Conservation (phyloP, 805 yeast genomes). For the Saturnispora bothae region DNA sequence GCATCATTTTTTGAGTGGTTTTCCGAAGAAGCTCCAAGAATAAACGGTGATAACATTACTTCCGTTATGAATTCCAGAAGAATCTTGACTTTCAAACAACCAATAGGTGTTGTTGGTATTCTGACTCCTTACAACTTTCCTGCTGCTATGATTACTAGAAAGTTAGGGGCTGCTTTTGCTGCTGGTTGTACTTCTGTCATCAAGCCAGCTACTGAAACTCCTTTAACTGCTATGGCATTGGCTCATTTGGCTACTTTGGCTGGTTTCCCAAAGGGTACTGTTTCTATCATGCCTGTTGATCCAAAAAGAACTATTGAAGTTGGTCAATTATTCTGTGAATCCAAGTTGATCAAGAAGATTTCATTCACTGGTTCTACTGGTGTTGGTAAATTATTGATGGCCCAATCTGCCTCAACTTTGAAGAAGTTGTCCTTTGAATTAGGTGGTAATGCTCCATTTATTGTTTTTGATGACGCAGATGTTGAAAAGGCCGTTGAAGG, state of each 20-base stretch:
- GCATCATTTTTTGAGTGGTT: constrained; percentile 49
- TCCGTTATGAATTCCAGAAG: constrained; percentile 47
- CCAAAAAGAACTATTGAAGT: constrained; percentile 58
- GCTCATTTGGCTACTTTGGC: constrained; percentile 45
- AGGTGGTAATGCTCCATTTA: constrained; percentile 94
- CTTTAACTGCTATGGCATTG: constrained; percentile 50
- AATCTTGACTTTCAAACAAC: constrained; percentile 55
- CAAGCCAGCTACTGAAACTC: constrained; percentile 58
- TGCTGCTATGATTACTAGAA: constrained; percentile 57
- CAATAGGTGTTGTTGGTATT: constrained; percentile 62
- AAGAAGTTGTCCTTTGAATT: constrained; percentile 89
- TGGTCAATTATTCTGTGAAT: constrained; percentile 46
- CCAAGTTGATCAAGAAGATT: constrained; percentile 52
- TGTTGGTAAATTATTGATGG: constrained; percentile 72
- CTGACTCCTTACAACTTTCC: constrained; percentile 70
- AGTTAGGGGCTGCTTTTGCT: constrained; percentile 57
- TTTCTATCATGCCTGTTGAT: constrained; percentile 50
- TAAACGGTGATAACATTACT: constrained; percentile 47
- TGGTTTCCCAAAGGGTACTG: constrained; percentile 59
- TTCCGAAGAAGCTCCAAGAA: constrained; percentile 70
- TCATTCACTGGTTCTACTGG: constrained; percentile 67
- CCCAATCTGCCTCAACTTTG: constrained; percentile 76
- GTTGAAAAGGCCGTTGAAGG: constrained; percentile 63
- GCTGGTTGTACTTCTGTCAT: constrained; percentile 56
- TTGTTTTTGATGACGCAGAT: constrained; percentile 80